phyloP scores from a whole-genome alignment of 495 filamentous ascomycete genomes.

The Penicillium pulvis region DNA sequence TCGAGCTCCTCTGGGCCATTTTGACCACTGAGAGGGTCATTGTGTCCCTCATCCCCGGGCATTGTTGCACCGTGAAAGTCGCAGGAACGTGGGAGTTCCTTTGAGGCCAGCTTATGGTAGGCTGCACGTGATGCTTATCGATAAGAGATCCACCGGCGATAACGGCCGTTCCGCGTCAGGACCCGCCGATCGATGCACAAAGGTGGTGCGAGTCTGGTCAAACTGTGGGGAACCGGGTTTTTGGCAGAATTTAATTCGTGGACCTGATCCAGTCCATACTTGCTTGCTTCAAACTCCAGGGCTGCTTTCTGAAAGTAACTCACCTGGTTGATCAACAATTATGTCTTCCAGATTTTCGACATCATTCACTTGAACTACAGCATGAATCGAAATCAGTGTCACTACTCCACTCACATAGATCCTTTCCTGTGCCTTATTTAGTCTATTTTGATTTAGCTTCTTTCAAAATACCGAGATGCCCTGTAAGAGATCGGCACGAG shows the following conservation, averaged over 20 bases:
- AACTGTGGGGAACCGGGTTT: neutral
- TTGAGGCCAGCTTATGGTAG: conserved; percentile 16
- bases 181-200: conserved; percentile 1
- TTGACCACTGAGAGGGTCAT: conserved; percentile 32
- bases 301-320: too few species aligned
- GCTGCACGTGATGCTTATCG: conserved; percentile 24
- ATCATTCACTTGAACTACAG: too few species aligned
- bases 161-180: neutral
- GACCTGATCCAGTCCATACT: neutral
- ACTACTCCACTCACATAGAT: too few species aligned
- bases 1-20: conserved; percentile 32
- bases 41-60: conserved; percentile 43
- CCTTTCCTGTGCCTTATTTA: too few species aligned
- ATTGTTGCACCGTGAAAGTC: conserved; percentile 37
- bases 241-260: neutral
- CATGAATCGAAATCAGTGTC: too few species aligned
- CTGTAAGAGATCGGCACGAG: too few species aligned
- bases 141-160: conserved; percentile 18
- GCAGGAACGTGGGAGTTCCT: conserved; percentile 8
- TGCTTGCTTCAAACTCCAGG: neutral
- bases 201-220: neutral
- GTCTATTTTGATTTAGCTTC: too few species aligned
- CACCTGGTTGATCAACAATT: neutral
- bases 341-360: neutral
- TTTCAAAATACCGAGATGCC: too few species aligned